Conservation (phyloP, 768 basidiomycete genomes). For the Lactarius hatsudake region DNA sequence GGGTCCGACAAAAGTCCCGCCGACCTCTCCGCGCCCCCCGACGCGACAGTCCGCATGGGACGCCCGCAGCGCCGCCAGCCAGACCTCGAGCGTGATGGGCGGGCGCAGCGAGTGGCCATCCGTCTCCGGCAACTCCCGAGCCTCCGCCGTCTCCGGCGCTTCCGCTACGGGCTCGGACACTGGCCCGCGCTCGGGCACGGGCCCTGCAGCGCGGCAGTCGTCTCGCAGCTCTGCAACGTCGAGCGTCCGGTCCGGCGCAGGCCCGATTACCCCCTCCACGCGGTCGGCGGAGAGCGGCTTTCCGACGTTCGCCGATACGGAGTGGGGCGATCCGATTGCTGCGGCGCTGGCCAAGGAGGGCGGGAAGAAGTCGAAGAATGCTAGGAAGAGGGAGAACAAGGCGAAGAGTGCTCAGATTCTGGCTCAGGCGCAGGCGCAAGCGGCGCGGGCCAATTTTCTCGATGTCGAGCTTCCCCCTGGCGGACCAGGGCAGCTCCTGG, state of each 20-base stretch:
- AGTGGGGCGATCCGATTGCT: slow-evolving; percentile 1
- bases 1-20: neutral
- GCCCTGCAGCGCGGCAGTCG: neutral
- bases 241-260: neutral
- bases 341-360: neutral
- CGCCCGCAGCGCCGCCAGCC: neutral
- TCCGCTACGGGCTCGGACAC: neutral
- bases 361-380: neutral
- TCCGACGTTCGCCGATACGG: neutral
- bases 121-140: neutral
- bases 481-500: neutral
- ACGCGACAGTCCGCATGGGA: neutral
- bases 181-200: neutral
- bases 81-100: neutral
- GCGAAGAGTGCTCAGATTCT: neutral
- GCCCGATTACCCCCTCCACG: neutral
- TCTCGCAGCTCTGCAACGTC: neutral
- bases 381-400: neutral
- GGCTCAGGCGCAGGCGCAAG: neutral
- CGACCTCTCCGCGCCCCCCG: neutral
- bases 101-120: neutral
- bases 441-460: neutral
- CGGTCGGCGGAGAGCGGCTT: neutral
- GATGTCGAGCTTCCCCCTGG: neutral
- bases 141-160: neutral